Conservation (phyloP, 225 moss, liverwort and hornwort species). For the Neckera pumila region DNA sequence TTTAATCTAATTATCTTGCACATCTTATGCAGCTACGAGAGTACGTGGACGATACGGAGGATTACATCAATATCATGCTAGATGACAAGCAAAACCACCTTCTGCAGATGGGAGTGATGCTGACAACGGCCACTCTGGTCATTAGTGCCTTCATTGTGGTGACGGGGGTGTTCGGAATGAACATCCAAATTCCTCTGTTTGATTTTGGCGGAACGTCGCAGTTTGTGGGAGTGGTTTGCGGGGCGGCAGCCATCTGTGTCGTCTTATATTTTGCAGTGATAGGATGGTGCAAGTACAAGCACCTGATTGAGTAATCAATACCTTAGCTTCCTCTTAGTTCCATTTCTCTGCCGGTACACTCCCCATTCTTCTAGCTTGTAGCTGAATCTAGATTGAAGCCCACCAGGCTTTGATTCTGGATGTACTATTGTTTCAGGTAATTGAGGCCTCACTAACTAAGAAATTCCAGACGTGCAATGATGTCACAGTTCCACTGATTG, state of each 20-base stretch:
- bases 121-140: constrained; percentile 89
- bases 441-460: not conserved
- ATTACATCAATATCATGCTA: constrained; percentile 98
- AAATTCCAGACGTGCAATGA: not conserved
- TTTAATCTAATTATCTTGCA: not conserved
- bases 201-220: constrained; percentile 4
- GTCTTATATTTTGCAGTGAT: constrained; percentile 59
- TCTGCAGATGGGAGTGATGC: constrained; percentile 96
- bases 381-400: not conserved
- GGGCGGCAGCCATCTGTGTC: constrained; percentile 49
- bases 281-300: constrained; percentile 87
- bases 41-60: constrained; percentile 98
- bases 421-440: not conserved
- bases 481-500: not conserved
- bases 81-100: constrained; percentile 99
- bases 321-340: no score
- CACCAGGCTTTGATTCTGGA: not conserved
- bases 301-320: constrained; percentile 65
- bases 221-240: constrained; percentile 52
- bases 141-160: constrained; percentile 85
- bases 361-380: not conserved
- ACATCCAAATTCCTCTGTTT: constrained; percentile 66
- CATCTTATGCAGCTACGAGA: constrained; percentile 59
- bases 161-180: constrained; percentile 93
- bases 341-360: not conserved